phyloP scores from a whole-genome alignment of 2,329 filamentous ascomycete species.

The Calycina herbarum region DNA sequence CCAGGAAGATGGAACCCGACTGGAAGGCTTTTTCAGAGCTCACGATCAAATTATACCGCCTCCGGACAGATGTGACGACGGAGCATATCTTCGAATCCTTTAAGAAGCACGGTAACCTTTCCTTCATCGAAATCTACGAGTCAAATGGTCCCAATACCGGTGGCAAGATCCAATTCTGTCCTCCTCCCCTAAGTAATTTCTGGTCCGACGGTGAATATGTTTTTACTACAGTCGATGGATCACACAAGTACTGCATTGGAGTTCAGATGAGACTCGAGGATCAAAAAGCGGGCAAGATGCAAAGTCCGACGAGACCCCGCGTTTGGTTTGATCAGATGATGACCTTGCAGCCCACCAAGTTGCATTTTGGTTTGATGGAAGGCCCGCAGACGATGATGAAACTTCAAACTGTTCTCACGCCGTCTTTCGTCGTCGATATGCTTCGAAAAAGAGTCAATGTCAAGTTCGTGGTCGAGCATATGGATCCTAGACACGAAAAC shows the following conservation, averaged over 20 bases:
- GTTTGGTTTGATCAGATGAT: slow-evolving; percentile 40
- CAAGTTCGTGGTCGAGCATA: slow-evolving; percentile 40
- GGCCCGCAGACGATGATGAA: slow-evolving; percentile 56
- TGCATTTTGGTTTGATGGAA: slow-evolving; percentile 64
- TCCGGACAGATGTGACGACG: slow-evolving; percentile 42
- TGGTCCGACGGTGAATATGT: slow-evolving; percentile 43
- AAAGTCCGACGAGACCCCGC: slow-evolving; percentile 37
- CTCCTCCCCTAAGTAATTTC: slow-evolving; percentile 53
- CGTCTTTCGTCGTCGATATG: slow-evolving; percentile 43
- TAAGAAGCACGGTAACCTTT: slow-evolving; percentile 51
- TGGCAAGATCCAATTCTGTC: slow-evolving; percentile 58
- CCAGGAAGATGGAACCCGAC: not conserved
- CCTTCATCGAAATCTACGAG: slow-evolving; percentile 57
- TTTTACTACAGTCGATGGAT: slow-evolving; percentile 26
- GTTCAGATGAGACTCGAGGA: slow-evolving; percentile 13
- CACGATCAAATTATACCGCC: slow-evolving; percentile 23
- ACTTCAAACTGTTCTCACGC: slow-evolving; percentile 48
- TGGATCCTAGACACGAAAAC: slow-evolving; percentile 26
- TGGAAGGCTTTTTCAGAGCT: slow-evolving; percentile 41
- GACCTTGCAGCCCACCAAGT: slow-evolving; percentile 44
- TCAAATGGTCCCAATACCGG: slow-evolving; percentile 37
- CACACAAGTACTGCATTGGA: slow-evolving; percentile 15
- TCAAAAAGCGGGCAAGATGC: slow-evolving; percentile 22
- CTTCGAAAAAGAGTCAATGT: slow-evolving; percentile 42
- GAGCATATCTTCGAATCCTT: slow-evolving; percentile 55